A percentile compares a stretch with the other conserved stretches of the same genome.
Evolutionary conservation across 345 rosid genomes (phyloP).

Genomic region (Eucalyptus erythrocorys): DNA sequence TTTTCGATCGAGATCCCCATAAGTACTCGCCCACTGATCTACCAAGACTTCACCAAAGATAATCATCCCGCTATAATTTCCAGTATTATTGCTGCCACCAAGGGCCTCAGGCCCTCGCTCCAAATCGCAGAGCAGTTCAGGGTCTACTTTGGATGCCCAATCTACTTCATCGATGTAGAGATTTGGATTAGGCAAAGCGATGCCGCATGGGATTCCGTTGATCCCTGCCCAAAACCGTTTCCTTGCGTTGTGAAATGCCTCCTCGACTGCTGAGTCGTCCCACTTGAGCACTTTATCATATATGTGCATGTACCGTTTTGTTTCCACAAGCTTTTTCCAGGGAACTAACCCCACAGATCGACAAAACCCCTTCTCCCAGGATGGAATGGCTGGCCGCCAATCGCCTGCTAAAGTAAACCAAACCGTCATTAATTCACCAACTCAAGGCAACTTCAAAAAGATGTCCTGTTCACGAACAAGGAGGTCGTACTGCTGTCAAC

Average conservation of each 20-base stretch:
- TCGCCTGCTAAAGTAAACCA: neutral
- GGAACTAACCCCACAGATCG: neutral
- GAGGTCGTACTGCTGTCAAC: neutral
- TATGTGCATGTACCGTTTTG: neutral
- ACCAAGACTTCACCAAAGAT: constrained; percentile 4
- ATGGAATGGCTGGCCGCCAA: neutral
- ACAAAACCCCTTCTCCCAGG: constrained; percentile 5
- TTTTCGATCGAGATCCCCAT: neutral
- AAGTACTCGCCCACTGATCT: neutral
- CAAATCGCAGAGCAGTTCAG: constrained; percentile 17
- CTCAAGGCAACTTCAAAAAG: neutral
- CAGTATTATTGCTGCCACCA: neutral
- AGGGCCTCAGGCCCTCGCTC: neutral
- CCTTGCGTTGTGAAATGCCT: constrained; percentile 38
- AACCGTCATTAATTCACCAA: neutral
- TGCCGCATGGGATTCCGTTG: constrained; percentile 16
- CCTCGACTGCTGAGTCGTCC: constrained; percentile 41
- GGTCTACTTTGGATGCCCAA: constrained; percentile 25
- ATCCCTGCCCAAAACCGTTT: constrained; percentile 24
- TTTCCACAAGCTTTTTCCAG: neutral
- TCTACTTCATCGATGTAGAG: constrained; percentile 29
- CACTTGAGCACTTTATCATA: constrained; percentile 7
- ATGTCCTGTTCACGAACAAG: neutral
- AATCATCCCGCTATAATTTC: constrained; percentile 17
- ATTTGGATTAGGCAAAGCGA: constrained; percentile 26